A percentile compares a stretch with the other conserved stretches of the same genome.
Evolutionary conservation across 179 eudicot genomes (phyloP).

Genomic region (Spergularia azorica): DNA sequence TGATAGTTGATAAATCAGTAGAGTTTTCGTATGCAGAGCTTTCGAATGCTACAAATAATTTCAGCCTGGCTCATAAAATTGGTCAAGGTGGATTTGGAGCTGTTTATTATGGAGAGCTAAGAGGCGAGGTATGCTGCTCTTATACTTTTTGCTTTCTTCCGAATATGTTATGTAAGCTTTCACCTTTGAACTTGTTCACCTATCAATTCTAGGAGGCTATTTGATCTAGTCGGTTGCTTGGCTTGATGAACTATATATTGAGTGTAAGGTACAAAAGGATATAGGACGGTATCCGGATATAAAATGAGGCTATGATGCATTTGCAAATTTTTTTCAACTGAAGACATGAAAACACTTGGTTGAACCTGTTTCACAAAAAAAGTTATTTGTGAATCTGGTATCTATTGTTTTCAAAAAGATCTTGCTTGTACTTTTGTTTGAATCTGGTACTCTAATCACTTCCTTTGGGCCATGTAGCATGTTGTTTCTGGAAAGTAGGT

Average conservation of each 20-base stretch:
- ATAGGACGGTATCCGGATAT: not conserved
- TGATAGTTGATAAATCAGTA: slow-evolving; percentile 56
- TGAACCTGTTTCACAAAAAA: too few relatives aligned
- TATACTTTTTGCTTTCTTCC: not conserved
- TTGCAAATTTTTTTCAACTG: not conserved
- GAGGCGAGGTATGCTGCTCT: slow-evolving; percentile 63
- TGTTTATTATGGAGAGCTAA: slow-evolving; percentile 63
- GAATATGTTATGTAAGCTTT: not conserved
- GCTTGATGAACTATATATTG: slow-evolving; percentile 4
- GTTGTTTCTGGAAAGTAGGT: not conserved
- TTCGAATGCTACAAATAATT: slow-evolving; percentile 58
- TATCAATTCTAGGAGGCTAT: not conserved
- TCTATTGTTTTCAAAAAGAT: not conserved
- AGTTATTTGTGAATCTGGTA: not conserved
- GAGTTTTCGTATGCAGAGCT: slow-evolving; percentile 65
- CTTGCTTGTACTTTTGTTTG: not conserved
- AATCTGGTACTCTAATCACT: not conserved
- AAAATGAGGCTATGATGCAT: not conserved
- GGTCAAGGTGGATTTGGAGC: slow-evolving; percentile 78
- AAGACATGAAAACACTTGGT: too few relatives aligned
- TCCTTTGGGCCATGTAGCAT: not conserved
- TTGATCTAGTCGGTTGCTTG: not conserved
- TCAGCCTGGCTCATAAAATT: slow-evolving; percentile 54
- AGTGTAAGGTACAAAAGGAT: not conserved
- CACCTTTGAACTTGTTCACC: not conserved